Evolutionary conservation across 169 alveolate species (phyloP).

Genomic region (Cryptosporidium ryanae): DNA sequence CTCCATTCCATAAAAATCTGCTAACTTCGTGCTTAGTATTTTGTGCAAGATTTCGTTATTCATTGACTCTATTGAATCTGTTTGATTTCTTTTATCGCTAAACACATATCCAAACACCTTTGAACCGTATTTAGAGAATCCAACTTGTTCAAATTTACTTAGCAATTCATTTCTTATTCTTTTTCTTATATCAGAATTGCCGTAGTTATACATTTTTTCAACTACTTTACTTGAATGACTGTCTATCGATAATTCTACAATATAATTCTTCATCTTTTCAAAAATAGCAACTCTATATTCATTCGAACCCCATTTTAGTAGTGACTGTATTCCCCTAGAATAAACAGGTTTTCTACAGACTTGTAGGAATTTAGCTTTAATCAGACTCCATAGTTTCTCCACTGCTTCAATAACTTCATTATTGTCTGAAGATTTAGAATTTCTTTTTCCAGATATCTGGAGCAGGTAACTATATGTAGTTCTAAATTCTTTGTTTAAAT

Average conservation of each 20-base stretch:
- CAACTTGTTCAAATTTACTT: constrained; percentile 54
- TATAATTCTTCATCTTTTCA: constrained; percentile 51
- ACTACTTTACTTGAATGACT: constrained; percentile 59
- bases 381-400: constrained; percentile 41
- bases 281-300: constrained; percentile 24
- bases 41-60: constrained; percentile 34
- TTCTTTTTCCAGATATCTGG: constrained; percentile 31
- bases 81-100: constrained; percentile 62
- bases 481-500: constrained; percentile 33
- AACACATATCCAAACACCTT: constrained; percentile 51
- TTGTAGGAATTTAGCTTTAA: constrained; percentile 57
- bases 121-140: constrained; percentile 52
- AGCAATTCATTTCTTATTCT: constrained; percentile 24
- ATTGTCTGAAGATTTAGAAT: background rate
- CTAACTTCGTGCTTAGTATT: constrained; percentile 33
- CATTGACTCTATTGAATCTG: constrained; percentile 45
- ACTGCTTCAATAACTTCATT: background rate
- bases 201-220: constrained; percentile 66
- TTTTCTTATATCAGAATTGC: constrained; percentile 42
- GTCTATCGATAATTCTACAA: constrained; percentile 41
- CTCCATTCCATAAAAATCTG: constrained; percentile 6
- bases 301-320: constrained; percentile 62
- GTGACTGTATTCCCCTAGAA: constrained; percentile 68
- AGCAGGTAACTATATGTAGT: constrained; percentile 17
- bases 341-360: constrained; percentile 68